These are phyloP conservation scores for Hygrophorus pudorinus DNA, from an alignment of 768 basidiomycete genomes.

Conservation along the genomic window DNA sequence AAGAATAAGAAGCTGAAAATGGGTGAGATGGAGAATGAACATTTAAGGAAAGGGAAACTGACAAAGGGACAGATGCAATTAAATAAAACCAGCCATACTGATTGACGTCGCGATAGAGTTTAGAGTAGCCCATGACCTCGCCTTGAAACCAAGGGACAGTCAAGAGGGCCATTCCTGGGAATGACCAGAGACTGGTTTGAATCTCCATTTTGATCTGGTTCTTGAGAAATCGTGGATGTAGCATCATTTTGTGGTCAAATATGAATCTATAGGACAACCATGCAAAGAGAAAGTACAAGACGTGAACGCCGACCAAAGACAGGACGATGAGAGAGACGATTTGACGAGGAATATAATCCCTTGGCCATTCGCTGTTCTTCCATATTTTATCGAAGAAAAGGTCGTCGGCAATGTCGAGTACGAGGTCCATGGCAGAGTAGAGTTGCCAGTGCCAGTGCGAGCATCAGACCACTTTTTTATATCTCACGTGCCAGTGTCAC, in stretches of 20 bases:
- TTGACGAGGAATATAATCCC: constrained; percentile 77
- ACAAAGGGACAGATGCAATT: constrained; percentile 60
- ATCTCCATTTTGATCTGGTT: constrained; percentile 85
- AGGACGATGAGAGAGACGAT: constrained; percentile 57
- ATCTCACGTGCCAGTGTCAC: no score
- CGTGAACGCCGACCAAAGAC: constrained; percentile 71
- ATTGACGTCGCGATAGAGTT: constrained; percentile 65
- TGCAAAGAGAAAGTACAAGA: constrained; percentile 89
- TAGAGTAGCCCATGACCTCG: constrained; percentile 81
- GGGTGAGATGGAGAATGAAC: constrained; percentile 1
- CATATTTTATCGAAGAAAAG: constrained; percentile 72
- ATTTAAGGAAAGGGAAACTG: constrained; percentile 23
- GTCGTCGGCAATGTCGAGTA: constrained; percentile 65
- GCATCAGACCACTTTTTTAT: no score
- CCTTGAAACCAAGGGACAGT: constrained; percentile 93
- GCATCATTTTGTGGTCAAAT: constrained; percentile 94
- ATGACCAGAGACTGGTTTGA: constrained; percentile 55
- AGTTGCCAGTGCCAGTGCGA: no score
- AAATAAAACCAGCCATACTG: constrained; percentile 76
- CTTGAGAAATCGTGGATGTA: constrained; percentile 87
- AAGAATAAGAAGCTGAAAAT: constrained; percentile 62
- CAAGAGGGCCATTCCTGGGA: constrained; percentile 72
- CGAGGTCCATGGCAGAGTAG: constrained; percentile 62
- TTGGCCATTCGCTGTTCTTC: constrained; percentile 68
- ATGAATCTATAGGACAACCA: constrained; percentile 71